Percentiles rank a stretch among this genome's conserved stretches.
These are phyloP conservation scores for Astrothelium macrocarpum DNA, from an alignment of 495 filamentous ascomycete species.

Conservation along the genomic window DNA sequence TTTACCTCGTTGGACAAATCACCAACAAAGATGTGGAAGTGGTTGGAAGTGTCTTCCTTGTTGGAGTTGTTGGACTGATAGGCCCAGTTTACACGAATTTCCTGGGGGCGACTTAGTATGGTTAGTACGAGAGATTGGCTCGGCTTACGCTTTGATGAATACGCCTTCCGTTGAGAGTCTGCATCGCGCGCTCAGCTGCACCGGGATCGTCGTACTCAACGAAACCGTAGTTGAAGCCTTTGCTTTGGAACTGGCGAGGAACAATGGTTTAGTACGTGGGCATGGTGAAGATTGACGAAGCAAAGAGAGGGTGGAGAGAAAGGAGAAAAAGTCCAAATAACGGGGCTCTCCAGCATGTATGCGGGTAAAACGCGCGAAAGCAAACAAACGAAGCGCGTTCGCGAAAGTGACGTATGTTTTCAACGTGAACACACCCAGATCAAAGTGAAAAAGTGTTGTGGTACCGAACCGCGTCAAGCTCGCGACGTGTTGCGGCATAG, in stretches of 20 bases:
- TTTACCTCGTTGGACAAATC: slow-evolving; percentile 99
- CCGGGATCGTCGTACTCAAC: slow-evolving; percentile 98
- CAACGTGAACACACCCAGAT: neutral
- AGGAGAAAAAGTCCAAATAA: neutral
- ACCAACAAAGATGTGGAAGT: slow-evolving; percentile 98
- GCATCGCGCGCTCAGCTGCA: slow-evolving; percentile 92
- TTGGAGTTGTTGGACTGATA: slow-evolving; percentile 91
- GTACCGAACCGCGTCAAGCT: neutral
- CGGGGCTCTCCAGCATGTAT: neutral
- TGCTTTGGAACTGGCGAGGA: slow-evolving; percentile 55
- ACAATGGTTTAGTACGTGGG: slow-evolving; percentile 6
- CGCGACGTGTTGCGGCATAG: neutral
- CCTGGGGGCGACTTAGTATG: slow-evolving; percentile 41
- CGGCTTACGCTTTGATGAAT: slow-evolving; percentile 83
- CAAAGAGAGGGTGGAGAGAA: neutral
- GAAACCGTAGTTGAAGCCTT: slow-evolving; percentile 98
- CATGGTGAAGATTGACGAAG: neutral
- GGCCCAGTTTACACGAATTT: slow-evolving; percentile 99
- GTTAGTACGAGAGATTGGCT: neutral
- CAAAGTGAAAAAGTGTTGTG: neutral
- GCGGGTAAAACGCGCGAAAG: neutral
- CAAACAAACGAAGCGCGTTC: neutral
- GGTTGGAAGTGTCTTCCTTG: slow-evolving; percentile 97
- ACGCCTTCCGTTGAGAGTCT: slow-evolving; percentile 86
- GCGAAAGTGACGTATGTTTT: no score